These are phyloP conservation scores for Aspergillus ruber DNA, from an alignment of 2,329 filamentous ascomycete species.

Conservation along the genomic window DNA sequence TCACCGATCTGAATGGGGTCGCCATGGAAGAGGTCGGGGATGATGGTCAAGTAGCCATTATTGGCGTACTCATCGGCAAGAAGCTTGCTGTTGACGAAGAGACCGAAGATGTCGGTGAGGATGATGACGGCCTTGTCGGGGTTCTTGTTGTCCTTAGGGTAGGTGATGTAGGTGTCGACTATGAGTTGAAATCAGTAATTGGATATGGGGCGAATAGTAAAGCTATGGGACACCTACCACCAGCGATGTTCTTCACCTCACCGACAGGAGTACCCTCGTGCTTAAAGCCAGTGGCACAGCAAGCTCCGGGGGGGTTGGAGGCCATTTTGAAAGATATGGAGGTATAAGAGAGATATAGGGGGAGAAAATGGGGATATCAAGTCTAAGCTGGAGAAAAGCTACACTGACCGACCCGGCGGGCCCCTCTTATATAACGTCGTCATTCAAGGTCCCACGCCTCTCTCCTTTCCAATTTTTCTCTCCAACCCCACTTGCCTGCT, in stretches of 20 bases:
- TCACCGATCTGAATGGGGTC: constrained; percentile 54
- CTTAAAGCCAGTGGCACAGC: constrained; percentile 46
- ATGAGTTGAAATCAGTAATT: constrained; percentile 1
- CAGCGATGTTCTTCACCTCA: constrained; percentile 42
- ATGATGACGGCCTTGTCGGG: constrained; percentile 51
- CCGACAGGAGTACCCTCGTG: constrained; percentile 47
- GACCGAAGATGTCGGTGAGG: constrained; percentile 54
- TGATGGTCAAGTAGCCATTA: constrained; percentile 63
- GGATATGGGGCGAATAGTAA: background rate
- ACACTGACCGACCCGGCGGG: background rate
- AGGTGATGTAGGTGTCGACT: constrained; percentile 47
- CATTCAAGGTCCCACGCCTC: background rate
- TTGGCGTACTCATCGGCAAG: constrained; percentile 70
- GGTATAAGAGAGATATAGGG: background rate
- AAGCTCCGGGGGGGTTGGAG: constrained; percentile 44
- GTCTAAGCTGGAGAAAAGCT: background rate
- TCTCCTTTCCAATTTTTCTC: constrained; percentile 10
- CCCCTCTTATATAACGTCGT: background rate
- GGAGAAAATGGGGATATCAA: background rate
- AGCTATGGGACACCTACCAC: constrained; percentile 28
- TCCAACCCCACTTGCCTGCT: too few relatives aligned
- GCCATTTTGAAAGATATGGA: constrained; percentile 36
- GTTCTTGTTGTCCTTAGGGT: constrained; percentile 46
- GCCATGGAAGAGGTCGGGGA: constrained; percentile 66
- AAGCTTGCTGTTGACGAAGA: constrained; percentile 55